Evolutionary conservation across 305 asterid species (phyloP).

Genomic region (Fraxinus baroniana): DNA sequence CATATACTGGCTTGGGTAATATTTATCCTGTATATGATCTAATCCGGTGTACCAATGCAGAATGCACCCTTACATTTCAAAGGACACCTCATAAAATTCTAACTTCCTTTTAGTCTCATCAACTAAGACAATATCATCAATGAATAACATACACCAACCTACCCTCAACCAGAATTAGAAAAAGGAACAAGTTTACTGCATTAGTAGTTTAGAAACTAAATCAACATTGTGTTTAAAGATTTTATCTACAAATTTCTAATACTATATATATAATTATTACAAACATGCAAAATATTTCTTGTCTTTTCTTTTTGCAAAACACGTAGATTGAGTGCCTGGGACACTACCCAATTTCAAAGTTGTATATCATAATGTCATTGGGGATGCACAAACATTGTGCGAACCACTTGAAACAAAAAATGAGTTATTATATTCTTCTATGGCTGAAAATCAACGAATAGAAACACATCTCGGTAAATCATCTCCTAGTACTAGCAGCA

Average conservation of each 20-base stretch:
- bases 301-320: background rate
- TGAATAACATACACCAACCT: background rate
- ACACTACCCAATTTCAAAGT: background rate
- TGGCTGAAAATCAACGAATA: background rate
- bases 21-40: background rate
- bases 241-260: background rate
- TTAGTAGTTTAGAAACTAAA: background rate
- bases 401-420: background rate
- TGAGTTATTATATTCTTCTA: background rate
- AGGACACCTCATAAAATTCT: background rate
- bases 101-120: background rate
- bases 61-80: background rate
- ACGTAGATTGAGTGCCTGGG: background rate
- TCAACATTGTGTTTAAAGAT: background rate
- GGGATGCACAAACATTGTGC: background rate
- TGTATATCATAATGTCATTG: background rate
- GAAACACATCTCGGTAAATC: background rate
- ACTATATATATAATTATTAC: background rate
- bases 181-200: constrained; percentile 3
- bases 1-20: background rate
- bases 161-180: background rate
- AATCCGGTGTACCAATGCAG: background rate
- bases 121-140: background rate
- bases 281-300: background rate
- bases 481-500: background rate